These are phyloP conservation scores for Diplocarpon rosae DNA, from an alignment of 2,329 filamentous ascomycete genomes.

Conservation along the genomic window DNA sequence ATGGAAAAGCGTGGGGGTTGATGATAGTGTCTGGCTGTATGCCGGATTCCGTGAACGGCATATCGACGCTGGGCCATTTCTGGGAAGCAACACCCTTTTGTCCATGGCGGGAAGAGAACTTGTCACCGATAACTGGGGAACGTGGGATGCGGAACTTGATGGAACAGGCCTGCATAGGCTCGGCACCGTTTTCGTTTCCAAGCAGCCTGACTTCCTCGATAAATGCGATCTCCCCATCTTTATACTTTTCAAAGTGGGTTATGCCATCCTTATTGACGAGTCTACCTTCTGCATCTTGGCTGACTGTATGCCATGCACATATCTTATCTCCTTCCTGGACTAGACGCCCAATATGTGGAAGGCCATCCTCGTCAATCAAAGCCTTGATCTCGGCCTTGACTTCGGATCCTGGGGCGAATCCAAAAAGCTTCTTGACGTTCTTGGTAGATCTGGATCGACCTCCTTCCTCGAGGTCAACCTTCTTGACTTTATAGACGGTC, in stretches of 20 bases:
- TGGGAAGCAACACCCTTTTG: slow-evolving; percentile 96
- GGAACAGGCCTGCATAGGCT: slow-evolving; percentile 78
- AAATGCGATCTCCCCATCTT: slow-evolving; percentile 78
- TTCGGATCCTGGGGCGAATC: slow-evolving; percentile 66
- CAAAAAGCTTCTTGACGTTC: slow-evolving; percentile 72
- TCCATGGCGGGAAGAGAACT: slow-evolving; percentile 96
- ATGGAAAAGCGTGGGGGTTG: slow-evolving; percentile 98
- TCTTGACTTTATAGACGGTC: slow-evolving; percentile 96
- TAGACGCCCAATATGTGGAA: slow-evolving; percentile 69
- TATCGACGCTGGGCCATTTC: slow-evolving; percentile 86
- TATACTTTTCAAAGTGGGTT: slow-evolving; percentile 88
- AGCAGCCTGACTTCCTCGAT: slow-evolving; percentile 89
- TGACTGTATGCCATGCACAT: slow-evolving; percentile 82
- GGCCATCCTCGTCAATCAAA: slow-evolving; percentile 75
- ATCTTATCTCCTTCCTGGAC: slow-evolving; percentile 74
- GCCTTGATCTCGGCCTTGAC: slow-evolving; percentile 60
- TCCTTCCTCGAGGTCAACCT: slow-evolving; percentile 76
- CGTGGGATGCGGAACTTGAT: slow-evolving; percentile 90
- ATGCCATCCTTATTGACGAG: slow-evolving; percentile 77
- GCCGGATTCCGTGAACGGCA: slow-evolving; percentile 93
- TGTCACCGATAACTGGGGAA: slow-evolving; percentile 89
- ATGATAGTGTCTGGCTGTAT: slow-evolving; percentile 98
- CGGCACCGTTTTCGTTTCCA: slow-evolving; percentile 70
- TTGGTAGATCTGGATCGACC: slow-evolving; percentile 52
- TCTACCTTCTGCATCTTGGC: slow-evolving; percentile 64